Conservation (phyloP, 495 filamentous ascomycete species). For the Hamigera avellanea region DNA sequence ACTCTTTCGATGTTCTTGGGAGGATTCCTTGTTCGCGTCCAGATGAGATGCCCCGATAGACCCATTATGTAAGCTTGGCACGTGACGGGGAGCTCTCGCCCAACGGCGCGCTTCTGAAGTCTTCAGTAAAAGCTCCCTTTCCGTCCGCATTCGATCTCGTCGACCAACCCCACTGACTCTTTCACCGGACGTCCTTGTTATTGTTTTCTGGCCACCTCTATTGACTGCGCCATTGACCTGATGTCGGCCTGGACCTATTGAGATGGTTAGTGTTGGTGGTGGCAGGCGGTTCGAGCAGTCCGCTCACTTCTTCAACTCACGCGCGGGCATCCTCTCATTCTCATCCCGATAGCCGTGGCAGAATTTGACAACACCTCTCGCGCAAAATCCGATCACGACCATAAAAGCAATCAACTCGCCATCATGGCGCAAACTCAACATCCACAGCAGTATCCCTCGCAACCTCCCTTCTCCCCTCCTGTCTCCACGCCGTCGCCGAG, state of each 20-base stretch:
- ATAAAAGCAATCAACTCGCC: conserved; percentile 1
- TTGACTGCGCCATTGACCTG: too few species aligned
- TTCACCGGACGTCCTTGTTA: too few species aligned
- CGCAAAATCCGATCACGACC: neutral
- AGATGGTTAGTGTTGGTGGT: conserved; percentile 34
- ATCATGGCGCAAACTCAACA: conserved; percentile 59
- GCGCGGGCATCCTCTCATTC: conserved; percentile 23
- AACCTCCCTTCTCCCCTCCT: conserved; percentile 42
- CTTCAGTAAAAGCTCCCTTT: conserved; percentile 11
- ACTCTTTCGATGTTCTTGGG: too few species aligned
- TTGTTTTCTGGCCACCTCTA: neutral
- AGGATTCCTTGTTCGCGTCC: too few species aligned
- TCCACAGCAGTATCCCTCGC: conserved; percentile 36
- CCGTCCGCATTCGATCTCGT: conserved; percentile 6
- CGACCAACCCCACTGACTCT: too few species aligned
- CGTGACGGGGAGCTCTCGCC: too few species aligned
- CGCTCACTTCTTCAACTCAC: conserved; percentile 27
- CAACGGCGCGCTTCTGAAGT: too few species aligned
- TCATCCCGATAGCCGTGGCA: conserved; percentile 12
- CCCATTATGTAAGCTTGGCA: too few species aligned
- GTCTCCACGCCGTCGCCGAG: conserved; percentile 40
- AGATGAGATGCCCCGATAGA: too few species aligned
- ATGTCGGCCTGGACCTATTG: conserved; percentile 20
- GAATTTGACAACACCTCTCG: conserved; percentile 1
- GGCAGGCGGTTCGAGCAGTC: conserved; percentile 31